Evolutionary conservation across 2,329 filamentous ascomycete genomes (phyloP), one percentile per base, ranked within the genome.

Genomic region (Cercospora brassicicola): DNA sequence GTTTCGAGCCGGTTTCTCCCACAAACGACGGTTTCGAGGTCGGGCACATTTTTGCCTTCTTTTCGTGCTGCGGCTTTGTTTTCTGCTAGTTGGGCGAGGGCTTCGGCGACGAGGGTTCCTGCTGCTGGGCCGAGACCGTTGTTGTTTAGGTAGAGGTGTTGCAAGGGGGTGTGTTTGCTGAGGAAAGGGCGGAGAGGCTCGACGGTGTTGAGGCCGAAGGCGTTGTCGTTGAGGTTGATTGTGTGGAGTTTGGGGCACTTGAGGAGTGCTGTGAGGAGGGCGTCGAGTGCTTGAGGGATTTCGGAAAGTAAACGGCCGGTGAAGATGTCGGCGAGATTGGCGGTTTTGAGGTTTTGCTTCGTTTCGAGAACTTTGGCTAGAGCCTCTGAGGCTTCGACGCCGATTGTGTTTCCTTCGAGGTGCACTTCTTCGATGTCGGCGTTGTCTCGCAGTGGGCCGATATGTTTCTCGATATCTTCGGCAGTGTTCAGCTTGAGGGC

Each of bases 271-370:
- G 90, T 93, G 64, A 99, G 89, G 59, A 99, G 89, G 67, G 88
- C 89, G 56, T 91, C 91, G 64, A 99, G 88, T 7, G 95, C 94
- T 72, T 91, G 90, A 59, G 95, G 95, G 71, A 99, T 99, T 80
- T 99, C 95, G 80, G 89, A 91, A 71, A 98, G 89, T 56, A 98
- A 88, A 73, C 95, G 92, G 33, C 92, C 92, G 67, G 95, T 99
- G 84, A 98, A 99, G 84, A 99, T 97, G 80, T 99, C 95, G 80
- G 94, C 94, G 66, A 99, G 86, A 82, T 97, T 96, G 77, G 92
- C 94, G 77, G 90, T 84, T 88, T 90, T 75, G 36, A 78, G 68
- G 23, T 85, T 90, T 82, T 92, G 92, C 83, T 98, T 96, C 65
- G 91, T 91, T 70, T 90, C 87, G 66, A 99, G 84, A 62, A 96